phyloP scores from a whole-genome alignment of 2,329 filamentous ascomycete genomes.

The Xylaria arbuscula region DNA sequence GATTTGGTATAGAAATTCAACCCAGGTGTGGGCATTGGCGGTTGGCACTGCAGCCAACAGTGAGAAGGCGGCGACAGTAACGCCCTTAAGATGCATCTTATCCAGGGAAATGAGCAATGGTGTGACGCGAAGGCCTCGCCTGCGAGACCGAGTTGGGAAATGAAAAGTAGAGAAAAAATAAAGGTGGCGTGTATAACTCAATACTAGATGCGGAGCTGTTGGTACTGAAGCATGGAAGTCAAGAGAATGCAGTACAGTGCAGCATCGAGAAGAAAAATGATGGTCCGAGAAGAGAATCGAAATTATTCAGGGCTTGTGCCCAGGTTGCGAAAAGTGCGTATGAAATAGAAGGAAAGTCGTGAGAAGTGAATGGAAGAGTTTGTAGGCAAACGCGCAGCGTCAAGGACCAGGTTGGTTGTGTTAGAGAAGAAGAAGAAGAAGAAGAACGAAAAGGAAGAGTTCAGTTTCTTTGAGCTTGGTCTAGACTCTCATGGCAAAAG shows the following conservation, averaged over 20 bases:
- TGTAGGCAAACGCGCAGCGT: constrained; percentile 38
- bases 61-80: constrained; percentile 36
- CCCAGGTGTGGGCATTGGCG: constrained; percentile 78
- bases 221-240: background rate
- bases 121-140: constrained; percentile 39
- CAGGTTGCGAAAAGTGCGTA: constrained; percentile 14
- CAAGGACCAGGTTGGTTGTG: constrained; percentile 28
- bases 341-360: constrained; percentile 26
- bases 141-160: constrained; percentile 39
- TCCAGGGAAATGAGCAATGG: background rate
- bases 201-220: constrained; percentile 8
- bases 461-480: constrained; percentile 41
- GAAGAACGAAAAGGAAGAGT: constrained; percentile 38
- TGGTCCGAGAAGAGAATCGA: constrained; percentile 16
- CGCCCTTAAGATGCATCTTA: constrained; percentile 41
- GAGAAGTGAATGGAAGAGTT: constrained; percentile 31
- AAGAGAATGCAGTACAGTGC: background rate
- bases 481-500: constrained; percentile 37
- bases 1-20: constrained; percentile 79
- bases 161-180: constrained; percentile 4
- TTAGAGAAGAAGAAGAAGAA: constrained; percentile 44
- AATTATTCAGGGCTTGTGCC: constrained; percentile 30
- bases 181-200: constrained; percentile 3
- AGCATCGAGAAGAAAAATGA: constrained; percentile 5
- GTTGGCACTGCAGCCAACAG: constrained; percentile 50